Evolutionary conservation across 176 grass and related monocot species (phyloP), one percentile per base, ranked within the genome.

Genomic region (Bothriochloa decipiens): DNA sequence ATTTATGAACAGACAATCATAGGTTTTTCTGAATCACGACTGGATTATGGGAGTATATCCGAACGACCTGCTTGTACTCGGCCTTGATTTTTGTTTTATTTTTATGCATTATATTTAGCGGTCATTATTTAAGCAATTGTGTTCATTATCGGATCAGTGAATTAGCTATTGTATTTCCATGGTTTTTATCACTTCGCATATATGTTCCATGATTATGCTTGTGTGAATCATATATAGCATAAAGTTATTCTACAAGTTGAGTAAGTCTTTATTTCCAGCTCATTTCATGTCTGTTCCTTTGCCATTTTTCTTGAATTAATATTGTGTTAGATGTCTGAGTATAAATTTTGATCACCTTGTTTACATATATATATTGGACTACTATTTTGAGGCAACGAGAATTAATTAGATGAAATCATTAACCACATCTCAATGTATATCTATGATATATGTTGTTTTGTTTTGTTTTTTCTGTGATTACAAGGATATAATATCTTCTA

Each of bases 61-160:
- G 66, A 65, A 61, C 20, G 20, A 43, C 36, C 37, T 55, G 37
- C 22, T 45, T 66, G 0, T 47, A 5, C 13, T 37, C 35, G 53
- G 22, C 62, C 25, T 77, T 70, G 6, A 64, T 83, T 83, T 63
- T 9, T 70, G 35, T 5, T 4, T 36, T 36, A 5, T 45, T 79
- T 79, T 43, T 73, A 65, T 83, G 66, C 67, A 35, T 88, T 75
- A 60, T 60, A 60, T 60, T 22, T 75, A 80, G 7, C 3, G 9
- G 11, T 8, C 29, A 62, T 8, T 29, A 62, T 63, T 52, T 55
- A 55, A 35, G 74, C 46, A 15, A 4, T 35, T 37, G 22, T 62
- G 9, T 72, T 12, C 11, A 47, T 46, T 18, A 83, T 83, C 10
- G 22, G 55, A 72, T 79, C 40, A 85, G 11, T 41, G 58, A 43